A percentile compares a stretch with the other conserved stretches of the same genome.
These are phyloP conservation scores for Yarrowia sp. DNA, from an alignment of 805 yeast genomes.

Conservation along the genomic window DNA sequence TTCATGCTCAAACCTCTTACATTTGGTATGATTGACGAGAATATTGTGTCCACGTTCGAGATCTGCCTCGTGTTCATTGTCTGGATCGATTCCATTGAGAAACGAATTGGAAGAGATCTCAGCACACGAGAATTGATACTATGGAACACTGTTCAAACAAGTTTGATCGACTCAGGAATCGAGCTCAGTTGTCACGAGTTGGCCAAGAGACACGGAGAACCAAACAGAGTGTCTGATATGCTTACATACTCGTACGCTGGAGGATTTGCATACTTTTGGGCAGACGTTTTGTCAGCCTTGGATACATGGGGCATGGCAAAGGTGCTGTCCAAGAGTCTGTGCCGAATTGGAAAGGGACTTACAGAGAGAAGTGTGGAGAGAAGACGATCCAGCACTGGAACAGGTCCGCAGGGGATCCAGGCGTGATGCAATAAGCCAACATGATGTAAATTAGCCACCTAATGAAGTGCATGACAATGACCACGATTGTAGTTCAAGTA, in stretches of 20 bases:
- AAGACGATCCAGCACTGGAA: slow-evolving; percentile 26
- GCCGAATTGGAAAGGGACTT: slow-evolving; percentile 33
- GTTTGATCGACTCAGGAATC: slow-evolving; percentile 42
- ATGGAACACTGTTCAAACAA: slow-evolving; percentile 43
- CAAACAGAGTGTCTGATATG: slow-evolving; percentile 1
- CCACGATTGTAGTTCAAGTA: too few species aligned
- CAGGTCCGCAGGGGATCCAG: background rate
- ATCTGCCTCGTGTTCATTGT: slow-evolving; percentile 45
- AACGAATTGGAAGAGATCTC: slow-evolving; percentile 38
- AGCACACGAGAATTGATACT: slow-evolving; percentile 41
- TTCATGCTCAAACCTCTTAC: slow-evolving; percentile 45
- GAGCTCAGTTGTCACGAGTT: slow-evolving; percentile 33
- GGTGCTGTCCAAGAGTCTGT: slow-evolving; percentile 43
- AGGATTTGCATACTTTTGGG: slow-evolving; percentile 45
- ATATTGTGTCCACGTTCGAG: slow-evolving; percentile 45
- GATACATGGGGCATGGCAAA: slow-evolving; percentile 47
- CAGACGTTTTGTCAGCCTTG: slow-evolving; percentile 45
- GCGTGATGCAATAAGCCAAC: background rate
- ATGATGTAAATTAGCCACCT: slow-evolving; percentile 27
- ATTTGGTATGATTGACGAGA: slow-evolving; percentile 42
- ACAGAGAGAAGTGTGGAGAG: slow-evolving; percentile 31
- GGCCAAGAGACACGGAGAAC: slow-evolving; percentile 31
- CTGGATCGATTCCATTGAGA: slow-evolving; percentile 48
- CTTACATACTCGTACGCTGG: slow-evolving; percentile 40
- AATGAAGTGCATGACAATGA: slow-evolving; percentile 6